These are phyloP conservation scores for Bombardia bombarda DNA, from an alignment of 495 filamentous ascomycete species.

Conservation along the genomic window DNA sequence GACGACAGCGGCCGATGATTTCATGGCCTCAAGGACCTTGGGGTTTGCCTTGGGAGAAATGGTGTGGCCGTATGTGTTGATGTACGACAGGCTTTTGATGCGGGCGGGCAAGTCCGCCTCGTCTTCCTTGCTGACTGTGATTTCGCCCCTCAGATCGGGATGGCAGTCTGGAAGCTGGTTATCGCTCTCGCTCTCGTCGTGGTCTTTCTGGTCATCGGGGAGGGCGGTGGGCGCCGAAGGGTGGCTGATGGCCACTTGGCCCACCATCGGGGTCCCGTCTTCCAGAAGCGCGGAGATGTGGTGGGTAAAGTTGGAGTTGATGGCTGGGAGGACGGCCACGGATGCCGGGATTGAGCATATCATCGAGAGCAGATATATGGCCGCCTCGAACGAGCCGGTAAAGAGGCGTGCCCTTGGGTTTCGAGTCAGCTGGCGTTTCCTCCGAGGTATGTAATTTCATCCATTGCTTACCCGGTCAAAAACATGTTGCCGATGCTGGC, in stretches of 20 bases:
- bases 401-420: constrained; percentile 60
- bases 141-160: constrained; percentile 67
- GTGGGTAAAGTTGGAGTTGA: constrained; percentile 89
- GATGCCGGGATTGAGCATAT: constrained; percentile 72
- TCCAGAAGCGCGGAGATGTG: constrained; percentile 81
- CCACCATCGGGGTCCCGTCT: constrained; percentile 73
- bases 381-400: constrained; percentile 71
- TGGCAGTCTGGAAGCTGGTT: constrained; percentile 82
- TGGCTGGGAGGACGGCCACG: constrained; percentile 75
- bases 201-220: constrained; percentile 25
- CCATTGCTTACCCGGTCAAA: constrained; percentile 55
- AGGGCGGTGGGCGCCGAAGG: constrained; percentile 52
- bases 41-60: constrained; percentile 77
- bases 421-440: background rate
- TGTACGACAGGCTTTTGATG: constrained; percentile 88
- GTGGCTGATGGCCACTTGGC: constrained; percentile 89
- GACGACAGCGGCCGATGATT: constrained; percentile 56
- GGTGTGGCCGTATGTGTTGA: constrained; percentile 90
- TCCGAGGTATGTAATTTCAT: background rate
- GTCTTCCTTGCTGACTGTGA: constrained; percentile 64
- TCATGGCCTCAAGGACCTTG: constrained; percentile 60
- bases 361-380: constrained; percentile 71
- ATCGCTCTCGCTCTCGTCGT: constrained; percentile 61
- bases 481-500: constrained; percentile 94
- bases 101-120: constrained; percentile 61